A percentile compares a stretch with the other conserved stretches of the same genome.
Evolutionary conservation across 176 grass and related monocot genomes (phyloP).

Genomic region (Miscanthus lutarioriparius): DNA sequence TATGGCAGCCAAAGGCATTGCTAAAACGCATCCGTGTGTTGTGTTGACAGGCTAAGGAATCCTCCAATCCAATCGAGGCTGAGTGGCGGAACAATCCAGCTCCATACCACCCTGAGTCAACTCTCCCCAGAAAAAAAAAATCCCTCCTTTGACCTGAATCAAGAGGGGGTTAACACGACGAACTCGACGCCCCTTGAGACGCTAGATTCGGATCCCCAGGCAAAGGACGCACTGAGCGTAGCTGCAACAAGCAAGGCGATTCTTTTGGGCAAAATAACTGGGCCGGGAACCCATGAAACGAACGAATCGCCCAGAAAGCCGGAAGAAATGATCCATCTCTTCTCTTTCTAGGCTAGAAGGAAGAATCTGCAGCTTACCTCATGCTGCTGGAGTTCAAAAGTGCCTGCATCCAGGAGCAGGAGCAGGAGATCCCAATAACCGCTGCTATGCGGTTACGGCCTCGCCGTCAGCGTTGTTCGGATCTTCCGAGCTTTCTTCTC

Average conservation of each 20-base stretch:
- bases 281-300: neutral
- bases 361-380: constrained; percentile 36
- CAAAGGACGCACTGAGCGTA: neutral
- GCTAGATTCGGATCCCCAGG: neutral
- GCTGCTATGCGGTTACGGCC: neutral
- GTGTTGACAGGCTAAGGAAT: neutral
- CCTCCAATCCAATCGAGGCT: neutral
- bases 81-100: neutral
- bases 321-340: neutral
- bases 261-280: neutral
- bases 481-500: neutral
- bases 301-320: neutral
- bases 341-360: neutral
- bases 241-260: neutral
- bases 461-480: neutral
- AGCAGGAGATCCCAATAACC: constrained; percentile 33
- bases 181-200: neutral
- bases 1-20: neutral
- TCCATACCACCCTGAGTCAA: neutral
- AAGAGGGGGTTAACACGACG: neutral
- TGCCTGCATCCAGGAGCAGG: neutral
- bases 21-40: neutral
- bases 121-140: neutral
- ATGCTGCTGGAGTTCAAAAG: constrained; percentile 14
- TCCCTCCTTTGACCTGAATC: neutral